Conservation (phyloP, 176 grass and related monocot genomes). For the Paspalum notatum region DNA sequence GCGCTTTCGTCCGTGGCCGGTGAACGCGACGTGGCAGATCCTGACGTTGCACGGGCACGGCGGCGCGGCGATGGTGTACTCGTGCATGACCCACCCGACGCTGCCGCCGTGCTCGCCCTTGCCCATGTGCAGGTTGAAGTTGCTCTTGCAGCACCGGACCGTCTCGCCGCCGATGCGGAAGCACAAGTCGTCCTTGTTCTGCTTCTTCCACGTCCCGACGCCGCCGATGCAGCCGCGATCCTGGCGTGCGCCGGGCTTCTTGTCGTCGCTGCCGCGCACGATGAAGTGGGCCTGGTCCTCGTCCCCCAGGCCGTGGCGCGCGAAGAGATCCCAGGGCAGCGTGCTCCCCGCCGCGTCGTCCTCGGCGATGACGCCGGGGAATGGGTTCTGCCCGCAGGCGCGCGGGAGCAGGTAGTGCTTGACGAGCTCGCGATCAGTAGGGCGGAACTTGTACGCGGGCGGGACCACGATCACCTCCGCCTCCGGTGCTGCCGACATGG, state of each 20-base stretch:
- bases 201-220: slow-evolving; percentile 1
- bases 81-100: slow-evolving; percentile 47
- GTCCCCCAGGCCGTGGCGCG: neutral
- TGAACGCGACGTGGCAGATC: slow-evolving; percentile 15
- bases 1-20: slow-evolving; percentile 31
- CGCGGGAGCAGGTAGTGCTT: neutral
- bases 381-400: neutral
- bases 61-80: neutral
- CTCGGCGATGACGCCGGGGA: neutral
- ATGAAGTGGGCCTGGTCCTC: slow-evolving; percentile 1
- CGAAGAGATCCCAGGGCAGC: slow-evolving; percentile 27
- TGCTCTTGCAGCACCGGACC: neutral
- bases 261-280: neutral
- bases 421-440: neutral
- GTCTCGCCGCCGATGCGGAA: neutral
- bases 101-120: neutral
- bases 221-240: neutral
- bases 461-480: neutral
- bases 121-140: neutral
- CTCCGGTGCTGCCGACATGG: neutral
- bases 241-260: neutral
- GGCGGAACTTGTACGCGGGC: neutral
- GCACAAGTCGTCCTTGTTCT: neutral
- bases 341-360: neutral
- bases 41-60: neutral